Percentiles rank a stretch among this genome's conserved stretches.
Conservation (phyloP, 257 asterid species). For the Solanum sejunctum region DNA sequence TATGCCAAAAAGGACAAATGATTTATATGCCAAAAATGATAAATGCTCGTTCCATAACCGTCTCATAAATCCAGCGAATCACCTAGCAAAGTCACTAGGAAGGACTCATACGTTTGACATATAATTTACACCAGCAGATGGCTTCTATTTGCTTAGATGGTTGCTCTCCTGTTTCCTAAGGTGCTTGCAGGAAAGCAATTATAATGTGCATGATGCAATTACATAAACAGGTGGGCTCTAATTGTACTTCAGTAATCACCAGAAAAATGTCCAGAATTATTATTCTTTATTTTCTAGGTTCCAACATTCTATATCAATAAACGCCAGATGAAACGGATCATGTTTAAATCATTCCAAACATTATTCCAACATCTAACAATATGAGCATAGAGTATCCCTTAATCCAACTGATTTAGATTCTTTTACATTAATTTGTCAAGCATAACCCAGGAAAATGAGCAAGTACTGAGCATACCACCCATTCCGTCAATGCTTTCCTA, state of each 20-base stretch:
- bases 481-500: slow-evolving; percentile 47
- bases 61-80: neutral
- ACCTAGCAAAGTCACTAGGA: neutral
- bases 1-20: neutral
- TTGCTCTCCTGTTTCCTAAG: neutral
- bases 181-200: neutral
- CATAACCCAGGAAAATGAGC: neutral
- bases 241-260: neutral
- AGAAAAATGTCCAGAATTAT: neutral
- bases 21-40: neutral
- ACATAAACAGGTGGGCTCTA: neutral
- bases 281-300: neutral
- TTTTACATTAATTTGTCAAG: neutral
- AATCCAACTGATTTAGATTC: neutral
- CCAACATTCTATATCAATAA: neutral
- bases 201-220: neutral
- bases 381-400: neutral
- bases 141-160: neutral
- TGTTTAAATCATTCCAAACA: neutral
- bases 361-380: neutral
- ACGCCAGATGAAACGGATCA: neutral
- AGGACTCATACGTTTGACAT: neutral
- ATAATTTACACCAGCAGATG: neutral
- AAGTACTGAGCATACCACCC: slow-evolving; percentile 49
- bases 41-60: neutral